Evolutionary conservation across 2,329 filamentous ascomycete species (phyloP), one percentile per base, ranked within the genome.

Genomic region (Incumbomyces delicatus): DNA sequence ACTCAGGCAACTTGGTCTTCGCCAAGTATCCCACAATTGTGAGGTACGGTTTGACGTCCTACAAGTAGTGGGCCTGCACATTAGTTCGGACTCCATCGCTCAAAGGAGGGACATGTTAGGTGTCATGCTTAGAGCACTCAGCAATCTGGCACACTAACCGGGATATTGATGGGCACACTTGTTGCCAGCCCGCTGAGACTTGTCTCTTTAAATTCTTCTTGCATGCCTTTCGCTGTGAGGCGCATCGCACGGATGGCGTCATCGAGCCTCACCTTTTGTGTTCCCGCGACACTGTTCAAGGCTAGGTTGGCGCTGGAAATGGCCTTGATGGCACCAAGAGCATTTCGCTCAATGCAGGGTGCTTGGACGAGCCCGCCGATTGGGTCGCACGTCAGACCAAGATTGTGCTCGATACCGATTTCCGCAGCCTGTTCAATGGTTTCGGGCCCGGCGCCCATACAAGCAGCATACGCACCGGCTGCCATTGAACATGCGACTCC

Each of bases 401-500:
- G 43, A 40, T 54, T 54, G 43, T 54, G 52, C 50, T 54, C 50
- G 46, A 54, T 54, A 17, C 52, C 50, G 22, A 54, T 54, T 40
- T 54, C 52, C 3, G 50, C 50, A 34, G 52, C 52, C 35, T 54
- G 50, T 47, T 54, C 50, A 34, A 54, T 50, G 1, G 52, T 47
- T 31, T 54, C 52, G 4, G 50, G 52, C 30, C 49, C 49, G 13
- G 52, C 52, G 6, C 50, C 52, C 50, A 54, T 54, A 41, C 50
- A 54, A 30, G 52, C 52, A 12, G 52, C 50, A 46, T 50, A 54
- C 7, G 52, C 52, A n/a, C 50, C 52, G 2, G 50, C 50, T 10
- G 52, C 52, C 52, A 54, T 54, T 4, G 50, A 54, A 48, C 52
- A 54, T 11, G 52, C 52, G 20, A 54, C 52, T 14, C 52, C 52